Evolutionary conservation across 352 stramenopile species (phyloP), one percentile per base, ranked within the genome.

Genomic region (Pythium coloratum): DNA sequence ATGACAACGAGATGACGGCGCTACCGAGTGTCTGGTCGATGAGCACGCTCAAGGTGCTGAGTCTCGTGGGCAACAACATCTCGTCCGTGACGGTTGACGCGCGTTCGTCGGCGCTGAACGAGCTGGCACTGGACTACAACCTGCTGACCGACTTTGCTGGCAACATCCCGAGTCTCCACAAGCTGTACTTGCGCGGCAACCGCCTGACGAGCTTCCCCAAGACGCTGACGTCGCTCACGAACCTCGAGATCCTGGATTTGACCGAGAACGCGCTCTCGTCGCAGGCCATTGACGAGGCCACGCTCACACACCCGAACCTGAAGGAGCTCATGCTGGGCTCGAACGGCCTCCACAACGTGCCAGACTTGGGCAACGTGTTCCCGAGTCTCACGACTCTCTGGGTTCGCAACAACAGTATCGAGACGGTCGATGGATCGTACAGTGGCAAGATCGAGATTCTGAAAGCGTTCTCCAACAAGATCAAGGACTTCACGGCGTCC

Each of bases 381-480:
- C 65, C 65, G 0, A 46, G 42, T 3, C 42, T 71, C 4, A 44
- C 44, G 38, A 66, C 50, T 13, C 65, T 71, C 28, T 63, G 38
- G 53, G 38, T 71, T 18, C 57, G 59, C n/a, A 71, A 71, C 51
- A 71, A 71, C 54, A 66, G 44, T 13, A 66, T 71, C 50, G 51
- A 62, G 42, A 66, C 33, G 3, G 53, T 71, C 20, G 53, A 62
- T 13, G 58, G 58, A 10, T 5, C 50, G 10, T 59, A 57, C 50
- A 62, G n/a, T 13, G 65, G 65, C 42, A 71, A 66, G 44, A 26
- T 66, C 9, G 42, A 66, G 51, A n/a, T 20, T 6, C 44, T 71
- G 9, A 49, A 44, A 18, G 58, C 51, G 1, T 47, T 51, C 12
- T 44, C 40, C 4, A 71, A 66, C 57, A 58, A 64, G 56, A 71